Evolutionary conservation across 805 yeast genomes (phyloP), one percentile per base, ranked within the genome.

Genomic region (Candida quercuum): DNA sequence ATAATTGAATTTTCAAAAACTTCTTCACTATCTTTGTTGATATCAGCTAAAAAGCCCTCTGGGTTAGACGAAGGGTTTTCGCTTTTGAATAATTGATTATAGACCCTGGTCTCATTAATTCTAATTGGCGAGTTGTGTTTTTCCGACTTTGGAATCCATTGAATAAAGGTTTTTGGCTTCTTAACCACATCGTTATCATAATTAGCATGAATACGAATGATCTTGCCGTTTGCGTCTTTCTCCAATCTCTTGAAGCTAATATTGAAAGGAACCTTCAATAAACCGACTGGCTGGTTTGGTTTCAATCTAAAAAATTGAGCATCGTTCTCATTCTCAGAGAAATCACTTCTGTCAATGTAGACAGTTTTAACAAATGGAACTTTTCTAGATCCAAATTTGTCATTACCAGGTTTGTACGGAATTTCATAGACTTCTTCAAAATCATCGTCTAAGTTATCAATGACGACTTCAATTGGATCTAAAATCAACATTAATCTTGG

Each of bases 401-500:
- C 74, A 35, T 74, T 63, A 39, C 96, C 96, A 32, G 95, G 95
- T 63, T 88, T 89, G 70, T 79, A 93, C 35, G 98, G 97, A 48
- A 91, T 76, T 28, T 75, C 75, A 46, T 87, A 74, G 34, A 64
- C 54, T 61, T 84, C 91, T 52, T 73, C 78, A 57, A 69, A 83
- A 51, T 80, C 85, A 23, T 83, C 95, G 11, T 76, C 72, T 32
- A 91, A 69, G 57, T 91, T 91, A 39, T 85, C 96, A 39, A 93
- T 65, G 37, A 82, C 78, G 44, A 93, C 81, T 54, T 78, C 82
- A 39, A 93, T 64, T 21, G 99, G 99, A 52, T 87, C 86, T 48
- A 83, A 74, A 38, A 93, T 72, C 76, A 93, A 79, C 96, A 93
- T 89, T 52, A 93, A 71, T 61, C 99, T 78, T 40, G 99, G 98